Base-by-base conservation (phyloP, 73 alveolate species). In the Loxodes magnus region DNA sequence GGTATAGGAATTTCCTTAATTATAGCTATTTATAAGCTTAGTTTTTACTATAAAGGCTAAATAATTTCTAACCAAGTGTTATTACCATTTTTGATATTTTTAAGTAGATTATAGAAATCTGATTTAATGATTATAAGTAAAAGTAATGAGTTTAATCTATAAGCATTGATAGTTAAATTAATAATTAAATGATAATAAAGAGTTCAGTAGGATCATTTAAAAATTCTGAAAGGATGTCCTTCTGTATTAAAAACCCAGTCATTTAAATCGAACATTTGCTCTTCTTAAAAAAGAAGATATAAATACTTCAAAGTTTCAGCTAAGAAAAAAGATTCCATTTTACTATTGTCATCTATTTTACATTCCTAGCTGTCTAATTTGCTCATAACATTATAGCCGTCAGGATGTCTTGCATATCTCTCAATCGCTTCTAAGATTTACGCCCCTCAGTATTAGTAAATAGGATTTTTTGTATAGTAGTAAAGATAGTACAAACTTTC, bases 271-370 rank as follows among this genome's bases (percentile, higher is more conserved):
- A 46, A 12, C 7, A n/a, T 10, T 19, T 46, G 35, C 9, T 46
- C 60, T 15, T 39, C 53, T 17, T 12, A 15, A 46, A 46, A 2
- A 9, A 46, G 7, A 17, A 46, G 46, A 25, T 46, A 46, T 9
- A 46, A 2, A 24, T 46, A 46, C 59, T 46, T 46, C 17, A 46
- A 46, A 46, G 59, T 46, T 46, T 46, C 59, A 25, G 35, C 26
- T 0, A 46, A 19, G 27, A 46, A 46, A 24, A 25, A 46, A 19
- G 43, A 25, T 17, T 12, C 43, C 59, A 46, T 7, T 10, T 41
- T 12, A 12, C 34, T 41, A 7, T 20, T 46, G 1, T 2, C 43
- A n/a, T n/a, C n/a, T n/a, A n/a, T n/a, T 22, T 19, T 19, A 7
- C 43, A 41, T n/a, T 37, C 43, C 17, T 10, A n/a, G n/a, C 14